Evolutionary conservation across 345 rosid species (phyloP), one percentile per base, ranked within the genome.

Genomic region (Syzygium oleosum): DNA sequence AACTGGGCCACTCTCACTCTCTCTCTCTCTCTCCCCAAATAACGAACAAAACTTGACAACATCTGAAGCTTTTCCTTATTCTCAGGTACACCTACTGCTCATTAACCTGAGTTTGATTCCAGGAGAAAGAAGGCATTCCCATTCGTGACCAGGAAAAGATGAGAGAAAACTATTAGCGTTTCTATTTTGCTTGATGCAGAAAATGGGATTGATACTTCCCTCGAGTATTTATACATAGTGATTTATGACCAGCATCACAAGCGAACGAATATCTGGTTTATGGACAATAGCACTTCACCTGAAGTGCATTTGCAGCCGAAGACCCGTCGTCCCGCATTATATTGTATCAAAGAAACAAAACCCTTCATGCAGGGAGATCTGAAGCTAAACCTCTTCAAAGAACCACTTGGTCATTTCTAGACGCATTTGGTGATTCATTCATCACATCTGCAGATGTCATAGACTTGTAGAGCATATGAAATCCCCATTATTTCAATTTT

Each of bases 1-100:
- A 88, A 91, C 92, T 88, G 90, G 96, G 87, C 99, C 99, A 9
- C 97, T 98, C 88, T n/a, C 73, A 27, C 34, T 59, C 16, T 56
- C 61, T 3, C 6, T 12, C 6, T 12, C 7, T 12, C 34, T 12
- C 2, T 15, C 34, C 8, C 15, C 73, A 27, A 61, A 61, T n/a
- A 61, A 61, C 4, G 34, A 61, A 61, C 73, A n/a, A n/a, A n/a
- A 61, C 17, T 61, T 6, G 73, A 61, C 17, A 29, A 61, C 19
- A n/a, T 61, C 38, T n/a, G 73, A 61, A 61, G 38, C 19, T 61
- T 61, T 61, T n/a, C 73, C 73, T n/a, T n/a, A 61, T n/a, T 61
- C 38, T n/a, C 38, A 27, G 34, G 9, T 61, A n/a, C 34, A 61
- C n/a, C 19, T 13, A n/a, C 73, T n/a, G 73, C 73, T n/a, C 73